Conservation (phyloP, 805 yeast species). For the Hanseniaspora lindneri region DNA sequence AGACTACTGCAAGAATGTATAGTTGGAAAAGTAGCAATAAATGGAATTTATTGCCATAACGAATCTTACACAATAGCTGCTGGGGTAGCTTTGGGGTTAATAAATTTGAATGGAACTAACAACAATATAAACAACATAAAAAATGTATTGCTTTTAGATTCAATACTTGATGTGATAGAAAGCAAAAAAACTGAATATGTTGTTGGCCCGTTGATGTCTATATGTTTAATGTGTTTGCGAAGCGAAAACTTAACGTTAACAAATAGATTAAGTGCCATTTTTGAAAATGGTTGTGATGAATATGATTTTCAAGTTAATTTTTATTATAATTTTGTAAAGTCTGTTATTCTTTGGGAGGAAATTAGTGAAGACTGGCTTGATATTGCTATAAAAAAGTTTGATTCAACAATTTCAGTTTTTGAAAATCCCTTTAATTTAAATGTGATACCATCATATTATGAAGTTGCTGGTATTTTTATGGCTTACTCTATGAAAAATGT, state of each 20-base stretch:
- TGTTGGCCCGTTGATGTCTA: slow-evolving; percentile 45
- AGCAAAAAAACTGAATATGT: slow-evolving; percentile 52
- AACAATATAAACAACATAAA: neutral
- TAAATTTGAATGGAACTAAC: slow-evolving; percentile 52
- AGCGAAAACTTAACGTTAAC: neutral
- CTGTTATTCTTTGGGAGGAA: neutral
- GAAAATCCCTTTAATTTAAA: neutral
- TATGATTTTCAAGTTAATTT: neutral
- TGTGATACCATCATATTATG: slow-evolving; percentile 37
- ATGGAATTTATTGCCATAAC: slow-evolving; percentile 45
- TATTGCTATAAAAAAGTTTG: neutral
- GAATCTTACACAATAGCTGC: slow-evolving; percentile 81
- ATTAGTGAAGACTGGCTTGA: neutral
- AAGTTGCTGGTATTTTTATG: slow-evolving; percentile 62
- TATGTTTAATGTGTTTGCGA: slow-evolving; percentile 33
- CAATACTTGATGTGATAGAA: slow-evolving; percentile 48
- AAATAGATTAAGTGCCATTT: neutral
- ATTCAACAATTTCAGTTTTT: neutral
- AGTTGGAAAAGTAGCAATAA: slow-evolving; percentile 36
- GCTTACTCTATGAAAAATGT: slow-evolving; percentile 69
- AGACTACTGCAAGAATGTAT: slow-evolving; percentile 65
- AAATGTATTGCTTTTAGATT: slow-evolving; percentile 35
- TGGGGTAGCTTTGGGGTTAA: slow-evolving; percentile 76
- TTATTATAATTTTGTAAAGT: neutral
- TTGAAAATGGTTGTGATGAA: neutral